Base-by-base conservation (phyloP, 805 yeast species). In the Ogataea corticis region DNA sequence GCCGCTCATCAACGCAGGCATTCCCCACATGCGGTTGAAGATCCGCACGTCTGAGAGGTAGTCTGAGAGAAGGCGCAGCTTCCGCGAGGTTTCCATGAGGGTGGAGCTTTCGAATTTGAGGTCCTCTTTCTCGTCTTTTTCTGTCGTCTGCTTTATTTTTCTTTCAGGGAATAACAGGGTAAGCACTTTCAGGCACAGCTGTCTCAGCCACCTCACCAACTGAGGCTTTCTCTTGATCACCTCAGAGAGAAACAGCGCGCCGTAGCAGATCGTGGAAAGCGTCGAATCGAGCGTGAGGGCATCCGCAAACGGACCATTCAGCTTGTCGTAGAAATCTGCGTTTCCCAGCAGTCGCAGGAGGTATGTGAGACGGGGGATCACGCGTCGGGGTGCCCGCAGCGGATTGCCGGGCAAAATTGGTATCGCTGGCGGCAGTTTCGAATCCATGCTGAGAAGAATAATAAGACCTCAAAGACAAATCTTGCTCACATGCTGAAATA, bases 1-100 rank as follows among this genome's bases (percentile, higher is more conserved):
- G 45, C 51, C 58, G 11, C 63, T 49, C 43, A 61, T 44, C 29
- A 59, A 38, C 18, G 57, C 57, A 12, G 70, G 67, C 16, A 63
- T 39, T 5, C 63, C 68, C 64, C 69, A 68, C 58, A 67, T 58
- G 38, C 72, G 52, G 41, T 63, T 61, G 51, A 68, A 68, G 17
- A 67, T 66, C 28, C 72, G 56, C 4, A 68, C 49, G 44, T 66
- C 71, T 12, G 70, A 57, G 3, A 68, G 39, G 38, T 68, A 68
- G 3, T 55, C 49, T 2, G 71, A 66, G 17, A 68, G 21, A 4
- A 42, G 37, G 29, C 53, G 48, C 23, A 62, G 36, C 33, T 58
- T 64, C 9, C 46, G 34, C 3, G 63, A 49, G 4, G 39, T 13
- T 3, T 27, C 13, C n/a, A 30, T 41, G 29, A 44, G 12, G 17